phyloP scores from a whole-genome alignment of 768 basidiomycete genomes.

The Auricularia auricula-judae region DNA sequence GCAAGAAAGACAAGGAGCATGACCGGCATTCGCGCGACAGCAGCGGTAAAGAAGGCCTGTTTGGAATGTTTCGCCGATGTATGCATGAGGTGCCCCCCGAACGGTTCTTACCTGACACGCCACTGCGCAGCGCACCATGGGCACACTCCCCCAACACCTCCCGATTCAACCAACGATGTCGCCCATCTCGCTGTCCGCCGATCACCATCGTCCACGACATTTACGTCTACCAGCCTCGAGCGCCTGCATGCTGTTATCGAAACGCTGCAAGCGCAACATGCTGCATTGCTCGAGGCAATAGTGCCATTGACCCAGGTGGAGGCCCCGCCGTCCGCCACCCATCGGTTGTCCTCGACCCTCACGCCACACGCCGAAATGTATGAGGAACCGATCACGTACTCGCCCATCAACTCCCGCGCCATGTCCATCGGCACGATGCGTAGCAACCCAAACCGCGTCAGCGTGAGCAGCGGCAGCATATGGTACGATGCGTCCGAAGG shows the following conservation, averaged over 20 bases:
- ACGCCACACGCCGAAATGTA: background rate
- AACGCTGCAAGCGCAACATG: slow-evolving; percentile 50
- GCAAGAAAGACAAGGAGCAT: slow-evolving; percentile 31
- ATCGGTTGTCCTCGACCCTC: background rate
- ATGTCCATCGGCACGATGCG: slow-evolving; percentile 9
- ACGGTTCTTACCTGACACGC: slow-evolving; percentile 12
- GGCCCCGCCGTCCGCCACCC: slow-evolving; percentile 25
- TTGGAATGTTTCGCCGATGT: slow-evolving; percentile 58
- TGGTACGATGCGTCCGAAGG: slow-evolving; percentile 73
- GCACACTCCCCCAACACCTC: background rate
- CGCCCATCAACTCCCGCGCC: background rate
- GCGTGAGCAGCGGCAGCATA: slow-evolving; percentile 32
- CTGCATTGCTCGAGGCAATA: slow-evolving; percentile 33
- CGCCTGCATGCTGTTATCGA: slow-evolving; percentile 38
- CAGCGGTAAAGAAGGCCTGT: slow-evolving; percentile 26
- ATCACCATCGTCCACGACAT: background rate
- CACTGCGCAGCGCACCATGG: slow-evolving; percentile 2
- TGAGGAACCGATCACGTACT: background rate
- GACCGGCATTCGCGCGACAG: slow-evolving; percentile 14
- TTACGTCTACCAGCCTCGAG: slow-evolving; percentile 21
- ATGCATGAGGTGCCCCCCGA: slow-evolving; percentile 13
- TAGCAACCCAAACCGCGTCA: slow-evolving; percentile 15
- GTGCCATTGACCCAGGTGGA: slow-evolving; percentile 13
- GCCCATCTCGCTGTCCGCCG: background rate
- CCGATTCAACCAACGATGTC: background rate